Base-by-base conservation (phyloP, 202 grass and related monocot species). In the Saccharum hybrid region DNA sequence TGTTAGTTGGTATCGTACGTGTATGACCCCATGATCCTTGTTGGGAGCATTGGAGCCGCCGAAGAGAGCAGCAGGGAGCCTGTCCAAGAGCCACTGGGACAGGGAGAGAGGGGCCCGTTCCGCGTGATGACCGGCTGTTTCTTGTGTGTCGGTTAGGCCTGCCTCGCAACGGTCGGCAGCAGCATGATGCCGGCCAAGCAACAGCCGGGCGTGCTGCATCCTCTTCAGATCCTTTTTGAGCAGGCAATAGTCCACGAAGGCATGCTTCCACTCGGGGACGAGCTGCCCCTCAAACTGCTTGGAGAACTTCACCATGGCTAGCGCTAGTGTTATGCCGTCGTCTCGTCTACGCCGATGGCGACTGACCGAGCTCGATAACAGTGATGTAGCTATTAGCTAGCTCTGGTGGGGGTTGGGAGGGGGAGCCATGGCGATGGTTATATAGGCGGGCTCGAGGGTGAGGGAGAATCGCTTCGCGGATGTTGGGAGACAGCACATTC, bases 211-310 rank as follows among this genome's bases (percentile, higher is more conserved):
- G 21, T 85, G 49, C 31, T 90, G 87, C 76, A 91, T 84, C 85
- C 88, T 88, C 80, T 93, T 90, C 3, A 97, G 79, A 59, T 93
- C 89, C 80, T 90, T 97, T 40, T 93, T 97, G 52, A 97, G 86
- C 56, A 88, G 83, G 87, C 85, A 74, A 14, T 97, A 97, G 88
- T 97, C 94, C 31, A 97, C 89, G 68, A 93, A 97, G 26, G 94
- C 94, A 15, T 97, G 84, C 91, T 93, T 93, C 94, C 94, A 97
- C 78, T 97, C 94, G 0, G 94, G 94, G 68, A 97, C 87, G 5
- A 97, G 87, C 85, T 97, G 91, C 66, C 89, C 94, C 74, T 97
- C 94, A n/a, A 93, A 88, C 66, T 93, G 94, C 80, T 90, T 93
- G 21, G 89, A 90, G 78, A 97, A 97, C 82, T 97, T 97, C 78